Percentiles rank a stretch among this genome's conserved stretches.
phyloP scores from a whole-genome alignment of 495 filamentous ascomycete genomes.

The Thermothielavioides terrestris region DNA sequence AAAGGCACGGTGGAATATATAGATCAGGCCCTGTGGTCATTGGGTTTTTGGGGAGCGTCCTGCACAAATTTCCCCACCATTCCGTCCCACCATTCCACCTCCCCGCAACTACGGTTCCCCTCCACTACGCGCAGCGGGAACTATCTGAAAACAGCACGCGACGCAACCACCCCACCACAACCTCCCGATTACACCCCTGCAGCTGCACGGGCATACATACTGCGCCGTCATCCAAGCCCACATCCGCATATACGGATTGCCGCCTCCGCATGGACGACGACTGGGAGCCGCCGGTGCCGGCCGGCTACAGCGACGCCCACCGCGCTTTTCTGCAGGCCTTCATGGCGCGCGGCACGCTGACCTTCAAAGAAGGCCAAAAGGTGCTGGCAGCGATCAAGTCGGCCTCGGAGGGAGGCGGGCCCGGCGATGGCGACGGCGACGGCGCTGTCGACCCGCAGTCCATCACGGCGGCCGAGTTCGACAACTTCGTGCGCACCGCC shows the following conservation, averaged over 20 bases:
- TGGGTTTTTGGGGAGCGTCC: too few species aligned
- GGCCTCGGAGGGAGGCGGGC: conserved; percentile 29
- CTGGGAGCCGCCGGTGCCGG: conserved; percentile 21
- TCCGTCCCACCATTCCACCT: too few species aligned
- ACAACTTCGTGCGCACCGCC: conserved; percentile 56
- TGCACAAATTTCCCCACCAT: too few species aligned
- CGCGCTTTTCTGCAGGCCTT: conserved; percentile 93
- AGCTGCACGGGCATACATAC: too few species aligned
- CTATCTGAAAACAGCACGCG: too few species aligned
- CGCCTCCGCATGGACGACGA: conserved; percentile 16
- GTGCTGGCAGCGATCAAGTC: conserved; percentile 67
- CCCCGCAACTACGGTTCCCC: too few species aligned
- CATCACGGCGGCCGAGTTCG: conserved; percentile 60
- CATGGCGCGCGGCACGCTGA: conserved; percentile 67
- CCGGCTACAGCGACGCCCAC: conserved; percentile 52
- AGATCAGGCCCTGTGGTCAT: too few species aligned
- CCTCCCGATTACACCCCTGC: not conserved
- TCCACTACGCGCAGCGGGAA: too few species aligned
- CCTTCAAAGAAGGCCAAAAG: conserved; percentile 59
- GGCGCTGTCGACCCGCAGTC: conserved; percentile 33
- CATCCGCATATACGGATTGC: not conserved
- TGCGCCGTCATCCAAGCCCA: not conserved
- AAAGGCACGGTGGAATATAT: too few species aligned
- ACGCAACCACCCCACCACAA: too few species aligned
- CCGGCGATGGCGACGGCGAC: conserved; percentile 12